Evolutionary conservation across 2,329 filamentous ascomycete genomes (phyloP), one percentile per base, ranked within the genome.

Genomic region (Calycina herbarum): DNA sequence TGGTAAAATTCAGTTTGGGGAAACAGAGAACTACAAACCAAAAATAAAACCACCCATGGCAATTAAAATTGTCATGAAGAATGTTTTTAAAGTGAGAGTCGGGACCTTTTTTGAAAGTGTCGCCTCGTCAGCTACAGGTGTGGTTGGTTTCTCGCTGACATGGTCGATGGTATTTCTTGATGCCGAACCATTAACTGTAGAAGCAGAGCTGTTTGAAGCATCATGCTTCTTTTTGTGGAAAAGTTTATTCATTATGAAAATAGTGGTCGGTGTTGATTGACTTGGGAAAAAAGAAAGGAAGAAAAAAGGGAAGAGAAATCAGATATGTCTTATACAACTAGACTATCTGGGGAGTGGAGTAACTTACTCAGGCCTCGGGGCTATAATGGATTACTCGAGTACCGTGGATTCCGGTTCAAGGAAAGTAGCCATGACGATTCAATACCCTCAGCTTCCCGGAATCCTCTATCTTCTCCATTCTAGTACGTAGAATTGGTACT

Each of bases 21-120:
- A 15, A 35, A 33, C 3, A 13, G n/a, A 11, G n/a, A 15, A 13
- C 5, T 27, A n/a, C 62, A 8, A 57, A 63, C 74, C 74, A 51
- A 76, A 76, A 24, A 76, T 76, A 29, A 76, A 76, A 35, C 73
- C 73, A 57, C 73, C 73, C 69, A 74, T 71, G 20, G 73, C 71
- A 4, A 71, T 69, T 10, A 73, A 59, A 5, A 66, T 61, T 4
- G 71, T 63, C 72, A 73, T 73, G 20, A 70, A 31, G 1, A 72
- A 38, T 5, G 70, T 72, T 8, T 71, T 66, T 3, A 72, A 65
- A 20, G 72, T 67, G 15, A 61, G 56, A 51, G 62, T 45, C 35
- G 67, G 66, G 13, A 64, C 54, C 57, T 67, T 63, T 27, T 57
- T 8, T 3, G 56, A 57, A 57, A 29, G 2, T 20, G 31, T 10